phyloP scores from a whole-genome alignment of 2,329 filamentous ascomycete species.

The Talaromyces sp. region DNA sequence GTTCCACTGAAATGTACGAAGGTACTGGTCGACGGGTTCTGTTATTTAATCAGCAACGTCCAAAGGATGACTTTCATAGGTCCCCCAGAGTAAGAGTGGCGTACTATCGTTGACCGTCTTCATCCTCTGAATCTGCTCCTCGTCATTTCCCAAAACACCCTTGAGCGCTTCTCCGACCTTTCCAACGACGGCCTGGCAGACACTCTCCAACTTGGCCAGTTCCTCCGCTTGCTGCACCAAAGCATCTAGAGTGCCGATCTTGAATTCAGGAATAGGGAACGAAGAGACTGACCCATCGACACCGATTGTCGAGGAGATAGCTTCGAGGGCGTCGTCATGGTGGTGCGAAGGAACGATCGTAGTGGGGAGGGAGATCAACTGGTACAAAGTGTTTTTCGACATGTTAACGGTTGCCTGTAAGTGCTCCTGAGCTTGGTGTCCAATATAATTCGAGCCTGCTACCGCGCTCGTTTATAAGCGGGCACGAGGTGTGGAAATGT shows the following conservation, averaged over 20 bases:
- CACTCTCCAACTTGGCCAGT: constrained; percentile 76
- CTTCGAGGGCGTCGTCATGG: constrained; percentile 74
- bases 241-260: constrained; percentile 93
- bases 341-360: constrained; percentile 79
- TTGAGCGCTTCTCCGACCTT: constrained; percentile 86
- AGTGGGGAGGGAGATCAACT: constrained; percentile 84
- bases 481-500: constrained; percentile 20
- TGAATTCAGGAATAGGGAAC: constrained; percentile 89
- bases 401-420: constrained; percentile 25
- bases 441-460: constrained; percentile 11
- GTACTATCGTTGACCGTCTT: constrained; percentile 93
- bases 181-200: constrained; percentile 75
- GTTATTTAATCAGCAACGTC: constrained; percentile 6
- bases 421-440: neutral
- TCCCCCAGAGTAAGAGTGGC: constrained; percentile 28
- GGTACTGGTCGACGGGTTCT: constrained; percentile 96
- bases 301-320: constrained; percentile 68
- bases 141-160: constrained; percentile 77
- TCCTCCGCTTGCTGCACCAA: constrained; percentile 96
- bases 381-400: constrained; percentile 61
- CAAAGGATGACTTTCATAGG: neutral
- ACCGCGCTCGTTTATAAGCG: constrained; percentile 26
- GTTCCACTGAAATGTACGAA: constrained; percentile 90
- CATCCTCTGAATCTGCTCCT: constrained; percentile 76
- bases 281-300: constrained; percentile 70